Percentiles rank a stretch among this genome's conserved stretches.
phyloP scores from a whole-genome alignment of 2,329 filamentous ascomycete species.

The Sporothrix brasiliensis region DNA sequence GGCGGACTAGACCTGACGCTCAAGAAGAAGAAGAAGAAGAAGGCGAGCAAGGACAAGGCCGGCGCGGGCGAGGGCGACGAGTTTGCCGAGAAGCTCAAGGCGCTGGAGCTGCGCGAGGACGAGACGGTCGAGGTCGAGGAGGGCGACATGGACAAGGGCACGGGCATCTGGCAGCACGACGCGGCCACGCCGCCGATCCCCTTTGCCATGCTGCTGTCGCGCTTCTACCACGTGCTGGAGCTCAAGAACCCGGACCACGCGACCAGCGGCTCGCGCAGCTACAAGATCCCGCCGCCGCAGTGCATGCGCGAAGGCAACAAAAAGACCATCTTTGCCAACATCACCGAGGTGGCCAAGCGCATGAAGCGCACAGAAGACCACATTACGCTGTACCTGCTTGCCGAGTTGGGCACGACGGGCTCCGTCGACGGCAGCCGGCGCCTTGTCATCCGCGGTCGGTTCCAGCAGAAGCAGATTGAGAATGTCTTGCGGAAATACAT shows the following conservation, averaged over 20 bases:
- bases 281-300: slow-evolving; percentile 98
- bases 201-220: slow-evolving; percentile 82
- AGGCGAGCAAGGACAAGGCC: slow-evolving; percentile 49
- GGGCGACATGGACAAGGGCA: slow-evolving; percentile 84
- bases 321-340: slow-evolving; percentile 99
- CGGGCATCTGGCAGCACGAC: slow-evolving; percentile 87
- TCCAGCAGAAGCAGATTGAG: slow-evolving; percentile 99
- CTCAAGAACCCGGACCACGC: slow-evolving; percentile 97
- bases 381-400: slow-evolving; percentile 94
- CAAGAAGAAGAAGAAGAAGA: slow-evolving; percentile 84
- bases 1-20: slow-evolving; percentile 56
- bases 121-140: slow-evolving; percentile 61
- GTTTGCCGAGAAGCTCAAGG: slow-evolving; percentile 63
- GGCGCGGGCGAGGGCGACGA: slow-evolving; percentile 57
- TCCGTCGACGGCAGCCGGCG: slow-evolving; percentile 91
- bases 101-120: slow-evolving; percentile 62
- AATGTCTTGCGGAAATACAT: slow-evolving; percentile 96
- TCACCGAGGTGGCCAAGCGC: slow-evolving; percentile 96
- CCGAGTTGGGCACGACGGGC: slow-evolving; percentile 95
- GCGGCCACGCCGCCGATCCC: slow-evolving; percentile 72
- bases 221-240: slow-evolving; percentile 93
- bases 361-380: slow-evolving; percentile 99
- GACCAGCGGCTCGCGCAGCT: slow-evolving; percentile 84
- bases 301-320: slow-evolving; percentile 99
- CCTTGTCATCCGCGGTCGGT: slow-evolving; percentile 91